Evolutionary conservation across 2,329 filamentous ascomycete genomes (phyloP), one percentile per base, ranked within the genome.

Genomic region (Mariannaea elegans): DNA sequence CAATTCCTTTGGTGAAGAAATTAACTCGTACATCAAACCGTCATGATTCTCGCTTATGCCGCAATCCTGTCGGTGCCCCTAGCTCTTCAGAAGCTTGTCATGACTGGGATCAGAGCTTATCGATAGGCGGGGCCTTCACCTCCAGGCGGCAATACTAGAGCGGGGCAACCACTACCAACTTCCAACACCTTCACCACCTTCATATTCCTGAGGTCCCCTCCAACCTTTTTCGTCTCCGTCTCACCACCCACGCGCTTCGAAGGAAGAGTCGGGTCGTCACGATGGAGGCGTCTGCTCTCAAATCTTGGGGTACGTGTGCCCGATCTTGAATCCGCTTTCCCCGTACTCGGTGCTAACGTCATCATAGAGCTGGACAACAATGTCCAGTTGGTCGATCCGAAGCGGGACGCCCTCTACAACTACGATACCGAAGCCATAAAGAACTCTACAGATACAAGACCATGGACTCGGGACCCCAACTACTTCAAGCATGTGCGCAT

Each of bases 401-500:
- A 87, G 67, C 91, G 93, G 72, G 95, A 99, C 78, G 93, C 93
- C 44, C 92, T 99, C 70, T 99, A 97, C 82, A 84, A 86, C 72
- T 97, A 95, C 81, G 87, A 93, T 66, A 76, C 82, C 62, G 82
- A 82, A 2, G 85, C 87, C 41, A 90, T 95, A 71, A 91, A 90
- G 72, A 79, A 83, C 34, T 84, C 91, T 65, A 84, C 83, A 63
- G 78, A 84, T 10, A 81, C 84, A 19, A 85, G 85, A 53, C 93
- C 94, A 62, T 98, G 95, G 95, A 81, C 80, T 48, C 82, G 81
- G 45, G 89, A 97, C 73, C 89, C 90, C 0, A 85, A 93, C 76
- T 89, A 97, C 82, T 99, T 98, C 86, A 96, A 94, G 75, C 86
- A 91, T 53, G 93, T 98, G 45, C 92, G 94, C 71, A 94, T 99